phyloP scores from a whole-genome alignment of 352 stramenopile genomes.

The Phytophthora colocasiae region DNA sequence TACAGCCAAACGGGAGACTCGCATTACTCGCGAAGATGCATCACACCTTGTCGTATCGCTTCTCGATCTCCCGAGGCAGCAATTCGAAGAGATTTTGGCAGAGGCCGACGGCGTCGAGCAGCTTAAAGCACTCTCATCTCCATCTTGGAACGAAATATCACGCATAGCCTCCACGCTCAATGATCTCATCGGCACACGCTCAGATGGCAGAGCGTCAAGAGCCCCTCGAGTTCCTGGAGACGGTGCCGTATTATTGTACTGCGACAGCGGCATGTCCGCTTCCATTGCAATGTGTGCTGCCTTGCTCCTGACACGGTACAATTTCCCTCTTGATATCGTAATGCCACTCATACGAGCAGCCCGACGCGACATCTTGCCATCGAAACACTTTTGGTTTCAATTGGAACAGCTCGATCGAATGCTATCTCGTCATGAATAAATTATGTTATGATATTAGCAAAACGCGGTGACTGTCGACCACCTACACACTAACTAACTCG shows the following conservation, averaged over 20 bases:
- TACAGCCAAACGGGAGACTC: constrained; percentile 10
- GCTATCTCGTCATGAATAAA: constrained; percentile 30
- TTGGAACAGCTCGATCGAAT: constrained; percentile 10
- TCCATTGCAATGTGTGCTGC: constrained; percentile 41
- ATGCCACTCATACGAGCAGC: constrained; percentile 24
- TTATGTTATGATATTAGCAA: constrained; percentile 46
- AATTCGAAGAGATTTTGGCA: constrained; percentile 15
- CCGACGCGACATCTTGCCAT: constrained; percentile 14
- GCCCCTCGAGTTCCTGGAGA: neutral
- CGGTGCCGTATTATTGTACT: constrained; percentile 41
- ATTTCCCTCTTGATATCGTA: constrained; percentile 30
- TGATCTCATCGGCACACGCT: constrained; percentile 1
- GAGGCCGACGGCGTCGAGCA: constrained; percentile 4
- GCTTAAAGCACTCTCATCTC: constrained; percentile 3
- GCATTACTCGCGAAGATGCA: constrained; percentile 1
- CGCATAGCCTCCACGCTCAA: constrained; percentile 4
- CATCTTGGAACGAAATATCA: constrained; percentile 10
- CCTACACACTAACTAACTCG: constrained; percentile 10
- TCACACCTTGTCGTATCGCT: constrained; percentile 7
- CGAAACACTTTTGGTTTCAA: constrained; percentile 18
- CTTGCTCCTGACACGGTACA: constrained; percentile 47
- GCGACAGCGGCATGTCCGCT: constrained; percentile 33
- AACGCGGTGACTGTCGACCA: constrained; percentile 12
- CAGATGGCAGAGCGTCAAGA: neutral
- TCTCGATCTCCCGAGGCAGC: constrained; percentile 20